Evolutionary conservation across 1,284 basidiomycete genomes (phyloP).

Genomic region (Austroboletus niveus): DNA sequence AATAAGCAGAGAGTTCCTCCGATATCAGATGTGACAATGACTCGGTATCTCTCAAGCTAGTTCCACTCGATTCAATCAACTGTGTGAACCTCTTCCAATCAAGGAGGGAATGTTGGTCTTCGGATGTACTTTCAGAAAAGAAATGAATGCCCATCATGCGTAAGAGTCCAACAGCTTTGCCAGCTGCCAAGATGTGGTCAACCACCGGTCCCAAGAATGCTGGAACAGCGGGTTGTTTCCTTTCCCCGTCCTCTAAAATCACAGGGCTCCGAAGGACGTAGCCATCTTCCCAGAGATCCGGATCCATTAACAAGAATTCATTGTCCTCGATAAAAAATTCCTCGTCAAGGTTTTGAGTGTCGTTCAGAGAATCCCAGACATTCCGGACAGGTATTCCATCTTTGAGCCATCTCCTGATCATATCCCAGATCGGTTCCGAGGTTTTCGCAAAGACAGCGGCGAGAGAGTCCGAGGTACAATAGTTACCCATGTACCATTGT

Average conservation of each 20-base stretch:
- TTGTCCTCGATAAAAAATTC: conserved; percentile 83
- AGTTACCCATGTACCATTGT: conserved; percentile 55
- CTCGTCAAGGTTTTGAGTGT: conserved; percentile 46
- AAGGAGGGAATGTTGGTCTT: conserved; percentile 6
- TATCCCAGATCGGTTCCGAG: conserved; percentile 71
- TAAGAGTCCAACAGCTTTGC: conserved; percentile 78
- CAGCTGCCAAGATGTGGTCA: conserved; percentile 61
- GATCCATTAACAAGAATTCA: conserved; percentile 60
- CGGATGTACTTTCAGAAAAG: conserved; percentile 25
- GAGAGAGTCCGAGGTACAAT: conserved; percentile 50
- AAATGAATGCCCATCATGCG: conserved; percentile 39
- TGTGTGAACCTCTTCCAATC: conserved; percentile 33
- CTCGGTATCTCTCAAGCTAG: conserved; percentile 48
- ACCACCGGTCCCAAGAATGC: conserved; percentile 60
- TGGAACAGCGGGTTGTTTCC: conserved; percentile 48
- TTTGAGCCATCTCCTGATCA: conserved; percentile 71
- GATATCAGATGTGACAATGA: conserved; percentile 60
- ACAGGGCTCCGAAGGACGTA: conserved; percentile 54
- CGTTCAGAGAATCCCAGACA: conserved; percentile 30
- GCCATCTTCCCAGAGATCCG: conserved; percentile 80
- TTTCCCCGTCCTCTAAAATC: conserved; percentile 30
- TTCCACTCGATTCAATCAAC: conserved; percentile 29
- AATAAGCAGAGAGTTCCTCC: conserved; percentile 61
- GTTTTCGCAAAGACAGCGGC: conserved; percentile 60
- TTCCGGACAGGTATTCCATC: conserved; percentile 67